Conservation (phyloP, 2,329 filamentous ascomycete genomes). For the Dendryphion nanum region DNA sequence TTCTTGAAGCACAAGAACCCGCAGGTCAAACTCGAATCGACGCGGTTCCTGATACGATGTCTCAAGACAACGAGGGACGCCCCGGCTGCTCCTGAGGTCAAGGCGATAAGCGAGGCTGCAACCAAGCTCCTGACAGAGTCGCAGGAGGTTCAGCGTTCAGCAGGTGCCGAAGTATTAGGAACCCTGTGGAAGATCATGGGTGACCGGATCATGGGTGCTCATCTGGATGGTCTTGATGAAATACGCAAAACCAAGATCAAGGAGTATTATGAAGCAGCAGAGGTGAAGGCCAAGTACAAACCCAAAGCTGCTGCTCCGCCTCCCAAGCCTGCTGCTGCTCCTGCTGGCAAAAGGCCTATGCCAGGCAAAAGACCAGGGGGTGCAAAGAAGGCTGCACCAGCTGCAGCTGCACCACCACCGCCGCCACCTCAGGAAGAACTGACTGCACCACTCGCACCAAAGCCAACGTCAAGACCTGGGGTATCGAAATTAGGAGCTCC, state of each 20-base stretch:
- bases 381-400: slow-evolving; percentile 52
- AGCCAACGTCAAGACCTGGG: slow-evolving; percentile 55
- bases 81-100: slow-evolving; percentile 79
- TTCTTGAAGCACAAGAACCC: slow-evolving; percentile 94
- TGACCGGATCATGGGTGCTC: slow-evolving; percentile 89
- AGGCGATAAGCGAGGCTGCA: slow-evolving; percentile 78
- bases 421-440: slow-evolving; percentile 43
- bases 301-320: slow-evolving; percentile 73
- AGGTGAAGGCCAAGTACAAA: slow-evolving; percentile 88
- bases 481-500: slow-evolving; percentile 40
- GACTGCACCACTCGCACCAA: slow-evolving; percentile 58
- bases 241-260: slow-evolving; percentile 95
- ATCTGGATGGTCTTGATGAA: slow-evolving; percentile 88
- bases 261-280: slow-evolving; percentile 79
- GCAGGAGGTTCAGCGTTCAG: slow-evolving; percentile 78
- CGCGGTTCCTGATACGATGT: slow-evolving; percentile 88
- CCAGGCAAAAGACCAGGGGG: slow-evolving; percentile 53
- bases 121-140: slow-evolving; percentile 92
- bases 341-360: slow-evolving; percentile 42
- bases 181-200: slow-evolving; percentile 99
- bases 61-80: slow-evolving; percentile 80
- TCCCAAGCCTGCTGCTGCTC: slow-evolving; percentile 52
- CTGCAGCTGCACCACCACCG: slow-evolving; percentile 36
- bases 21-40: slow-evolving; percentile 92
- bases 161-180: slow-evolving; percentile 87